Evolutionary conservation across 2,329 filamentous ascomycete species (phyloP).

Genomic region (Botrytis fragariae): DNA sequence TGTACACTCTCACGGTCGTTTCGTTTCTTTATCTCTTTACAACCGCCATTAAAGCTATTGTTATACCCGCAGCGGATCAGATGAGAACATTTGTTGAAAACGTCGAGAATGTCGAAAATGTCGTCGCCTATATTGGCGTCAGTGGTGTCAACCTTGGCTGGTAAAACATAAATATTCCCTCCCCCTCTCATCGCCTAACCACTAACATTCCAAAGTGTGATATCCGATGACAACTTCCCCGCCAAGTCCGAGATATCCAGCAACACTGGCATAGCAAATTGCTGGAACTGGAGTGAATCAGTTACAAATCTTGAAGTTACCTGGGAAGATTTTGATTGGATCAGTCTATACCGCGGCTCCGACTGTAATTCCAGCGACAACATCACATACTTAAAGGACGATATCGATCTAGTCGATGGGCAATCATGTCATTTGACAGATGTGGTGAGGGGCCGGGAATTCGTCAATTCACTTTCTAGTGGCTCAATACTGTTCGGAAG

Average conservation of each 20-base stretch:
- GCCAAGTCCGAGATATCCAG: not conserved
- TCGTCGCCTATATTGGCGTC: not conserved
- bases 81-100: not conserved
- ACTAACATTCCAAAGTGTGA: not conserved
- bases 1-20: not conserved
- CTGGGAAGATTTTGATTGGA: not conserved
- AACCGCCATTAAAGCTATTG: not conserved
- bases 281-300: not conserved
- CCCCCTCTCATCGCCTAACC: not conserved
- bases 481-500: not conserved
- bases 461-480: not conserved
- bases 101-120: not conserved
- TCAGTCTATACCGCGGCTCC: not conserved
- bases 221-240: not conserved
- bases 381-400: not conserved
- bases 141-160: not conserved
- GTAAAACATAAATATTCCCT: not conserved
- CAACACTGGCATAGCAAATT: not conserved
- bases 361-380: not conserved
- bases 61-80: not conserved
- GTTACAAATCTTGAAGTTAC: not conserved
- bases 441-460: not conserved
- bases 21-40: not conserved
- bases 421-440: not conserved
- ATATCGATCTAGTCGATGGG: not conserved